A percentile compares a stretch with the other conserved stretches of the same genome.
Conservation (phyloP, 2,329 filamentous ascomycete genomes). For the Sporothrix globosa region DNA sequence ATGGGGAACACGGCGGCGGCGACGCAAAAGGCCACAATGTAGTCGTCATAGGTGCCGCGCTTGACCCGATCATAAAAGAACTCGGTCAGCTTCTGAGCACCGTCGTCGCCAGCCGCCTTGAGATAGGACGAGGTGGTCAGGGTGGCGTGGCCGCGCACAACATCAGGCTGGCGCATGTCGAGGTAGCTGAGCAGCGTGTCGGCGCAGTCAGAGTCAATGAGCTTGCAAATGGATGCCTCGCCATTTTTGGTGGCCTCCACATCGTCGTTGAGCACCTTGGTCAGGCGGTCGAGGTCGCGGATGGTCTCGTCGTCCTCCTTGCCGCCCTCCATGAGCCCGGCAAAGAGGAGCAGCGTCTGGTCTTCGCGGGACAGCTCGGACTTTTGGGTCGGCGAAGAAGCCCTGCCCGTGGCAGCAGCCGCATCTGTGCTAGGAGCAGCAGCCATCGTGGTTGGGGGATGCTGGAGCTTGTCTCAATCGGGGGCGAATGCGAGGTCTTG, state of each 20-base stretch:
- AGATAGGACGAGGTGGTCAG: conserved; percentile 82
- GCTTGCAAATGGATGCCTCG: conserved; percentile 57
- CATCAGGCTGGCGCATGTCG: conserved; percentile 76
- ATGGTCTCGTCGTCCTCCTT: conserved; percentile 77
- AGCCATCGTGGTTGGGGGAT: conserved; percentile 28
- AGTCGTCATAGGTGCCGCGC: conserved; percentile 80
- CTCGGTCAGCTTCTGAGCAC: conserved; percentile 68
- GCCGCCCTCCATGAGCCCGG: conserved; percentile 87
- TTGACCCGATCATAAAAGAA: conserved; percentile 75
- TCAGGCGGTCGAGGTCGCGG: conserved; percentile 60
- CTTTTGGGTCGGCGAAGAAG: background rate
- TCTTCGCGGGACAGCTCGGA: conserved; percentile 52
- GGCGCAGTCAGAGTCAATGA: conserved; percentile 74
- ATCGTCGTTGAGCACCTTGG: conserved; percentile 63
- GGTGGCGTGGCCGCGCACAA: conserved; percentile 78
- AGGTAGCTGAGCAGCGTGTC: conserved; percentile 85
- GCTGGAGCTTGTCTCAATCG: background rate
- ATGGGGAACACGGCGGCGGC: conserved; percentile 86
- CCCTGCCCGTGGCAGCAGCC: background rate
- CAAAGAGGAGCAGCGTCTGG: conserved; percentile 76
- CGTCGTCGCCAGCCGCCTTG: conserved; percentile 72
- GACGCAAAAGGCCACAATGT: conserved; percentile 92
- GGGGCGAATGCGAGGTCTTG: background rate
- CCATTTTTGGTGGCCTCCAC: conserved; percentile 50
- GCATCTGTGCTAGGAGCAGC: background rate